Percentiles rank a stretch among this genome's conserved stretches.
Evolutionary conservation across 1,139 yeast species (phyloP).

Genomic region (Suhomyces kunorum): DNA sequence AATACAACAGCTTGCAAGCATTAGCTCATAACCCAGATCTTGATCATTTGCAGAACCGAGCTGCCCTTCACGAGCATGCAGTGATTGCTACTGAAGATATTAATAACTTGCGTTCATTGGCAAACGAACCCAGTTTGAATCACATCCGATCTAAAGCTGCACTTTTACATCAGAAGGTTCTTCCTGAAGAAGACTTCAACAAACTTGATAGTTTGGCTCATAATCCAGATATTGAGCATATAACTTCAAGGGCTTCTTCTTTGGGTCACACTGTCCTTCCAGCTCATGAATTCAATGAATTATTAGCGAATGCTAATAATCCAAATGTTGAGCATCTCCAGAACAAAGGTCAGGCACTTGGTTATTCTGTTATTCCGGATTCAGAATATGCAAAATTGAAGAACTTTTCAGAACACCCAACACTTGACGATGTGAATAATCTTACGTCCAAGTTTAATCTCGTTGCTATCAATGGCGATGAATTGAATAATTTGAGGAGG

Average conservation of each 20-base stretch:
- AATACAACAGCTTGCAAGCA: slow-evolving; percentile 11
- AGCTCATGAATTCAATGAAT: slow-evolving; percentile 15
- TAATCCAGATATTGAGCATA: slow-evolving; percentile 31
- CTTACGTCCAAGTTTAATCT: slow-evolving; percentile 7
- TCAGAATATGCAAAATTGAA: slow-evolving; percentile 19
- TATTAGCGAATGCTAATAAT: slow-evolving; percentile 15
- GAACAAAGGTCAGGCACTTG: slow-evolving; percentile 12
- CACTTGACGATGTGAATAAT: slow-evolving; percentile 23
- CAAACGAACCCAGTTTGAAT: slow-evolving; percentile 18
- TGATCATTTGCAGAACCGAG: slow-evolving; percentile 22
- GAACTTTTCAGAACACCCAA: slow-evolving; percentile 21
- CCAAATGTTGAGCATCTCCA: slow-evolving; percentile 20
- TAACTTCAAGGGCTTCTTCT: slow-evolving; percentile 19
- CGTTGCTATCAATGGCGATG: slow-evolving; percentile 6
- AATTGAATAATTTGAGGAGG: slow-evolving; percentile 18
- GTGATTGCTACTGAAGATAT: slow-evolving; percentile 21
- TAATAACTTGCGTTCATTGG: slow-evolving; percentile 14
- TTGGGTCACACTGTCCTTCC: slow-evolving; percentile 23
- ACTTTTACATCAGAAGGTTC: slow-evolving; percentile 19
- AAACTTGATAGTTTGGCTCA: slow-evolving; percentile 20
- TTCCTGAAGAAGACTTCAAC: slow-evolving; percentile 10
- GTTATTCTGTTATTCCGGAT: slow-evolving; percentile 1
- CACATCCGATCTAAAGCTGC: slow-evolving; percentile 28
- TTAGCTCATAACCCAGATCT: slow-evolving; percentile 23
- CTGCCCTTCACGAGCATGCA: slow-evolving; percentile 16